A percentile compares a stretch with the other conserved stretches of the same genome.
These are phyloP conservation scores for Patellifolia procumbens DNA, from an alignment of 179 eudicot species.

Conservation along the genomic window DNA sequence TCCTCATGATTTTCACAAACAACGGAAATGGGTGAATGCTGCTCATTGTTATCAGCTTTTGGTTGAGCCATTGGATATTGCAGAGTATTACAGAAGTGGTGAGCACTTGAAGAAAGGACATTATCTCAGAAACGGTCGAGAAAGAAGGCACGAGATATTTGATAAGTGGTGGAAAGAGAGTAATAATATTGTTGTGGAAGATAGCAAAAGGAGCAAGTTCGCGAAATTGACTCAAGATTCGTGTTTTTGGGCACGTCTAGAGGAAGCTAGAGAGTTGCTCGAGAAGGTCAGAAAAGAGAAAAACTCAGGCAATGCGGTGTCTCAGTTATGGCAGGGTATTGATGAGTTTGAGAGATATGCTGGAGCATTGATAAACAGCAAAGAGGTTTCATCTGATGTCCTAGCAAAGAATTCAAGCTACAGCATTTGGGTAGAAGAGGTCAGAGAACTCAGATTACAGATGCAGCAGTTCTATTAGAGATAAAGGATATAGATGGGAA, in stretches of 20 bases:
- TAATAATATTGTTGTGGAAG: slow-evolving; percentile 32
- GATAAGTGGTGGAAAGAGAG: slow-evolving; percentile 79
- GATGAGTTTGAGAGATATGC: slow-evolving; percentile 64
- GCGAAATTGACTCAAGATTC: slow-evolving; percentile 85
- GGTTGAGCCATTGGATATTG: slow-evolving; percentile 91
- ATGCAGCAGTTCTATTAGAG: slow-evolving; percentile 42
- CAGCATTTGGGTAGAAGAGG: slow-evolving; percentile 53
- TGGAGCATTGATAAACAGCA: slow-evolving; percentile 50
- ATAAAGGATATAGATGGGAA: slow-evolving; percentile 36
- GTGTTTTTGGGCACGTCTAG: slow-evolving; percentile 87
- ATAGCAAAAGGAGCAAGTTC: slow-evolving; percentile 52
- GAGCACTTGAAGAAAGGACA: slow-evolving; percentile 61
- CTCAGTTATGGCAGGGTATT: slow-evolving; percentile 50
- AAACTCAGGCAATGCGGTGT: slow-evolving; percentile 36
- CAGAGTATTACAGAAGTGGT: slow-evolving; percentile 77
- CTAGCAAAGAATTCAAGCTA: slow-evolving; percentile 73
- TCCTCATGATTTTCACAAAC: slow-evolving; percentile 71
- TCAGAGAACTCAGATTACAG: slow-evolving; percentile 47
- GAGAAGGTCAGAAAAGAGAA: slow-evolving; percentile 44
- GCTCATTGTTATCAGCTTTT: slow-evolving; percentile 78
- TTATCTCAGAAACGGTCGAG: slow-evolving; percentile 64
- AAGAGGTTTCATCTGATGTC: slow-evolving; percentile 75
- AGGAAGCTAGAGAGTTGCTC: slow-evolving; percentile 69
- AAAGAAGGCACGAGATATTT: slow-evolving; percentile 65
- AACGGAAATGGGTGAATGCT: slow-evolving; percentile 65